Conservation (phyloP, 2,329 filamentous ascomycete genomes). For the Microdochium bolleyi region DNA sequence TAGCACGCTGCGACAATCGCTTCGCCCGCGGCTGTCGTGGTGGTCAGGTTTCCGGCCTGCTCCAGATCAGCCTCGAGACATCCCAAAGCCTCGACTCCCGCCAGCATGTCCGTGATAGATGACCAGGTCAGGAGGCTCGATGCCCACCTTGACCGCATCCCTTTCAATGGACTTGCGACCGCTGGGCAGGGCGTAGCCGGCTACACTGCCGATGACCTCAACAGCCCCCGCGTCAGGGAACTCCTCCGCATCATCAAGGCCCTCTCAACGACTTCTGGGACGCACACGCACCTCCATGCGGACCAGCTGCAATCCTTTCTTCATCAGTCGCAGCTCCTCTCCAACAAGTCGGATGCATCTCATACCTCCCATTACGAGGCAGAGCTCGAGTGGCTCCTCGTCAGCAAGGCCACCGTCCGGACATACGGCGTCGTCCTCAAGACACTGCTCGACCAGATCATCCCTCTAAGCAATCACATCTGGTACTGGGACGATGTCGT, state of each 20-base stretch:
- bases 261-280: conserved; percentile 61
- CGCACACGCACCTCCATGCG: conserved; percentile 52
- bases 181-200: not conserved
- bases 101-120: not conserved
- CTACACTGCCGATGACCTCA: conserved; percentile 30
- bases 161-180: conserved; percentile 29
- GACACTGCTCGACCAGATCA: conserved; percentile 72
- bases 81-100: not conserved
- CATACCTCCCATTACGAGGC: conserved; percentile 49
- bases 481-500: conserved; percentile 95
- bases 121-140: conserved; percentile 54
- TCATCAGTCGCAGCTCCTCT: conserved; percentile 49
- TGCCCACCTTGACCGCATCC: conserved; percentile 57
- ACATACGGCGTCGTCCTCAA: conserved; percentile 75
- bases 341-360: conserved; percentile 16
- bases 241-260: conserved; percentile 62
- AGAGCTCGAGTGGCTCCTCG: conserved; percentile 83
- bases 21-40: no score
- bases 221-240: conserved; percentile 48
- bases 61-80: not conserved
- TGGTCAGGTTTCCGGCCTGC: not conserved
- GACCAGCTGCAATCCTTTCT: conserved; percentile 55
- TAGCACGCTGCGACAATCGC: no score
- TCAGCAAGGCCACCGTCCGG: conserved; percentile 89
- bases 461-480: conserved; percentile 76